Percentiles rank a stretch among this genome's conserved stretches.
Conservation (phyloP, 2,329 filamentous ascomycete species). For the Alternaria panax region DNA sequence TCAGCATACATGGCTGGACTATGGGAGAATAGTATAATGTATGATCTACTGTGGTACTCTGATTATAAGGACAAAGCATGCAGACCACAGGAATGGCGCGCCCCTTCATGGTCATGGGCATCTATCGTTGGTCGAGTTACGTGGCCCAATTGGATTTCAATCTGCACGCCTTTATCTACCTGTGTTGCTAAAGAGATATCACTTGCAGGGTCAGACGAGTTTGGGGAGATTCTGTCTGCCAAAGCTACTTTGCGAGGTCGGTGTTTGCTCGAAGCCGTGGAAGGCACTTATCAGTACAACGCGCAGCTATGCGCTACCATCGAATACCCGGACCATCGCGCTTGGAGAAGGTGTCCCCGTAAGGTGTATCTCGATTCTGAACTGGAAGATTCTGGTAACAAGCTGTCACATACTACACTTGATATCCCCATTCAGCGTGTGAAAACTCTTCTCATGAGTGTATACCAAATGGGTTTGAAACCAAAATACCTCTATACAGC, state of each 20-base stretch:
- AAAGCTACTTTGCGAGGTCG: not conserved
- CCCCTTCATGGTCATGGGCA: slow-evolving; percentile 14
- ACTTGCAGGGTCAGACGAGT: not conserved
- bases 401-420: not conserved
- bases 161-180: not conserved
- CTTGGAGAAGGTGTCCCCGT: not conserved
- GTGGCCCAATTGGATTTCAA: not conserved
- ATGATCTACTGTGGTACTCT: not conserved
- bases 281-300: not conserved
- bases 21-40: not conserved
- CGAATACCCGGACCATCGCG: not conserved
- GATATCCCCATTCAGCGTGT: not conserved
- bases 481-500: not conserved
- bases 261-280: not conserved
- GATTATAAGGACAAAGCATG: not conserved
- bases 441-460: not conserved
- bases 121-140: not conserved
- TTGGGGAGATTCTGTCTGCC: not conserved
- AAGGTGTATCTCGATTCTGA: not conserved
- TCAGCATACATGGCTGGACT: slow-evolving; percentile 7
- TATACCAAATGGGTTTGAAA: not conserved
- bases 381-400: not conserved
- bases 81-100: not conserved
- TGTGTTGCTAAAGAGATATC: not conserved
- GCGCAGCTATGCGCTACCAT: not conserved